A percentile compares a stretch with the other conserved stretches of the same genome.
phyloP scores from a whole-genome alignment of 352 stramenopile species.

The Globisporangium iwayamae region DNA sequence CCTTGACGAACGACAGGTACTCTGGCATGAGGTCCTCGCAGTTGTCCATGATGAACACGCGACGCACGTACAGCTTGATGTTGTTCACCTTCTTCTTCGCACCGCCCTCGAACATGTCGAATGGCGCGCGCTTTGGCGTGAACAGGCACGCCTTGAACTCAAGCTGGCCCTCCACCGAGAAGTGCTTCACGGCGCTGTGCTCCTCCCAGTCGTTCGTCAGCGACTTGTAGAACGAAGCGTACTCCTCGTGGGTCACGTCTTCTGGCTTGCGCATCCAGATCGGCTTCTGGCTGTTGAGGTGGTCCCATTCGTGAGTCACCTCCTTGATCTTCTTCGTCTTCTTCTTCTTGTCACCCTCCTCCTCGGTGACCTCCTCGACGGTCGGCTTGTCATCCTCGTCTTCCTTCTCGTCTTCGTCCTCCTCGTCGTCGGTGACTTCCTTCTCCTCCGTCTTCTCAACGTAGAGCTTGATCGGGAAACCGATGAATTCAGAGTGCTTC shows the following conservation, averaged over 20 bases:
- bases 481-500: conserved; percentile 99
- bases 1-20: conserved; percentile 99
- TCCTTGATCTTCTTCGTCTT: conserved; percentile 98
- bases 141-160: conserved; percentile 99
- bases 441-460: conserved; percentile 99
- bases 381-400: conserved; percentile 96
- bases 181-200: conserved; percentile 98
- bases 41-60: conserved; percentile 99
- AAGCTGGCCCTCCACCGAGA: conserved; percentile 98
- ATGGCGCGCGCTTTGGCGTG: conserved; percentile 97
- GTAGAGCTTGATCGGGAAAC: conserved; percentile 99
- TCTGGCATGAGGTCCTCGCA: conserved; percentile 99
- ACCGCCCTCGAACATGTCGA: conserved; percentile 99
- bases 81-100: conserved; percentile 99
- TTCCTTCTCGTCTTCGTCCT: conserved; percentile 95
- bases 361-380: conserved; percentile 95
- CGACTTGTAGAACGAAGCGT: conserved; percentile 99
- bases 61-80: conserved; percentile 99
- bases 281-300: conserved; percentile 99
- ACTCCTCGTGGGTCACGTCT: conserved; percentile 99
- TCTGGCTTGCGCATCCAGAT: conserved; percentile 99
- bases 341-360: conserved; percentile 98
- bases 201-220: conserved; percentile 99
- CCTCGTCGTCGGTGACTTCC: conserved; percentile 98
- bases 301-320: conserved; percentile 99